phyloP scores from a whole-genome alignment of 2,329 filamentous ascomycete genomes.

The Alternaria sp. region DNA sequence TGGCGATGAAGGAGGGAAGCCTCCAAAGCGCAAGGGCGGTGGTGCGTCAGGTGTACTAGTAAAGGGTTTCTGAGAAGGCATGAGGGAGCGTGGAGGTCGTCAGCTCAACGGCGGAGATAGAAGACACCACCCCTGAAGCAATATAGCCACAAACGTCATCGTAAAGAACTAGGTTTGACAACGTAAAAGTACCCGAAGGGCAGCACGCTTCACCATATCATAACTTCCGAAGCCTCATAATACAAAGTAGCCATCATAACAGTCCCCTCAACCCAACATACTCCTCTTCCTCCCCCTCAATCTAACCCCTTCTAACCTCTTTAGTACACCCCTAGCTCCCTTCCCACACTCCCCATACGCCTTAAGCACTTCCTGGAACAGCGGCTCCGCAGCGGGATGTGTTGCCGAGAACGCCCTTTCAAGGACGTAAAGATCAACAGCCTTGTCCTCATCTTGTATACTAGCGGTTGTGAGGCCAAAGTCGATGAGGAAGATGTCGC shows the following conservation, averaged over 20 bases:
- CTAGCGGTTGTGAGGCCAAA: conserved; percentile 88
- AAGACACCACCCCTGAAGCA: neutral
- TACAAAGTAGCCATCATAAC: neutral
- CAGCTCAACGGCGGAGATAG: neutral
- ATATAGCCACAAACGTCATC: neutral
- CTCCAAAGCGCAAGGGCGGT: too few species aligned
- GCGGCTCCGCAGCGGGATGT: conserved; percentile 80
- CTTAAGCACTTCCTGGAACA: conserved; percentile 76
- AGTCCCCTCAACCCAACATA: conserved; percentile 76
- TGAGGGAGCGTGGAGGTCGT: neutral
- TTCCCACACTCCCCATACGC: conserved; percentile 77
- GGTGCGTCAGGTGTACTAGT: too few species aligned
- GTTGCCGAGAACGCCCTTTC: conserved; percentile 95
- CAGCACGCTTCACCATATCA: neutral
- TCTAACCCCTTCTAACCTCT: conserved; percentile 86
- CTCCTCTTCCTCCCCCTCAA: conserved; percentile 95
- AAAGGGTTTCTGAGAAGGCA: neutral
- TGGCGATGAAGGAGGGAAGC: too few species aligned
- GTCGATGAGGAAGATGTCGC: conserved; percentile 89
- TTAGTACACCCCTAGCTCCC: conserved; percentile 75
- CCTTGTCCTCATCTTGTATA: conserved; percentile 85
- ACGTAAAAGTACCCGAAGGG: neutral
- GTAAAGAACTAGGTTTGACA: neutral
- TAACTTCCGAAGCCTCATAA: neutral
- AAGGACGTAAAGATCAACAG: conserved; percentile 94